Conservation (phyloP, 768 basidiomycete genomes). For the Tylopilus sp. region DNA sequence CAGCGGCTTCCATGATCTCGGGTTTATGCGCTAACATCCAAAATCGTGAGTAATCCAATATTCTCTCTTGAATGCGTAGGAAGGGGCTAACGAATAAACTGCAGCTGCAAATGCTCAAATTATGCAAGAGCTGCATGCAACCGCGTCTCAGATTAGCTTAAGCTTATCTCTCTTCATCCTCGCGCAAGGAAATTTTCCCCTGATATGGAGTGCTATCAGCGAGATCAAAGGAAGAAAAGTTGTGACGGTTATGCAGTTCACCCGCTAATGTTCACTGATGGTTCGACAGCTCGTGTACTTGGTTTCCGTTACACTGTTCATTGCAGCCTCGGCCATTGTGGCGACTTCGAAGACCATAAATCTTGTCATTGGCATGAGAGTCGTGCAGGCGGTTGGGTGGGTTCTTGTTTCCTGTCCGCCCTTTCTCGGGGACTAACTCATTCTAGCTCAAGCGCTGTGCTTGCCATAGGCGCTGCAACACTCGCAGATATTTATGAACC, state of each 20-base stretch:
- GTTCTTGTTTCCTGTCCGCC: conserved; percentile 5
- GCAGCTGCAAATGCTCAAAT: conserved; percentile 68
- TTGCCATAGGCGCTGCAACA: conserved; percentile 68
- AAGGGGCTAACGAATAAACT: neutral
- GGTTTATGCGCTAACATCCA: conserved; percentile 28
- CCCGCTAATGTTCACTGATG: neutral
- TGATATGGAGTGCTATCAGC: conserved; percentile 32
- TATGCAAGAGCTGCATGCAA: conserved; percentile 58
- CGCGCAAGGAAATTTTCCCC: conserved; percentile 53
- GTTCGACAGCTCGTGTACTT: conserved; percentile 50
- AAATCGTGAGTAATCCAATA: conserved; percentile 21
- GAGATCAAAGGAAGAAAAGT: conserved; percentile 75
- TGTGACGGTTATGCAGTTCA: conserved; percentile 3
- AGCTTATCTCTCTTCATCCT: conserved; percentile 71
- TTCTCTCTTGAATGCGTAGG: neutral
- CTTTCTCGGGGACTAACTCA: neutral
- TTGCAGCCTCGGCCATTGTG: conserved; percentile 54
- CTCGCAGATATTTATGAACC: conserved; percentile 80
- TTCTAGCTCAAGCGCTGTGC: conserved; percentile 59
- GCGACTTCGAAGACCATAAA: conserved; percentile 54
- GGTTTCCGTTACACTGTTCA: conserved; percentile 48
- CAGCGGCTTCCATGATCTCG: conserved; percentile 29
- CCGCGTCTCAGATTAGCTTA: conserved; percentile 58
- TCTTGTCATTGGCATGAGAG: conserved; percentile 63
- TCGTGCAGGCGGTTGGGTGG: conserved; percentile 62